Evolutionary conservation across 768 basidiomycete genomes (phyloP), one percentile per base, ranked within the genome.

Genomic region (Obba rivulosa): DNA sequence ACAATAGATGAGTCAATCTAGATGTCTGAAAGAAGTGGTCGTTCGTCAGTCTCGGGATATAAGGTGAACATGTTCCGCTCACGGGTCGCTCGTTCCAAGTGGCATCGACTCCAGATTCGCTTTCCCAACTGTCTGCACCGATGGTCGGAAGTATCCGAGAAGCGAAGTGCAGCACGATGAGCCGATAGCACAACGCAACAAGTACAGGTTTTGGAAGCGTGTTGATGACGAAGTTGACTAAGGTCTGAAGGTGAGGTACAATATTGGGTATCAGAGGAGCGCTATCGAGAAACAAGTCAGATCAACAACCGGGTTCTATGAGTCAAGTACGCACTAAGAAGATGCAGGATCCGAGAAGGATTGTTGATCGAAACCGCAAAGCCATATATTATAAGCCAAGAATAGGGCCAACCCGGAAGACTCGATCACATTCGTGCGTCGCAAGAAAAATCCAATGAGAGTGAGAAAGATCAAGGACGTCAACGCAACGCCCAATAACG

Each of bases 371-470:
- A 87, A 84, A 16, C 87, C 87, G 60, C 89, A 91, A 28, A 92
- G 73, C 92, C 92, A 93, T 28, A 93, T 78, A 54, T 91, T 91
- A 65, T 90, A 92, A 5, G 91, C 89, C 36, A 96, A 78, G 64
- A 94, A 91, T 22, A 94, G 72, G 3, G 90, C 85, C 22, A 97
- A 79, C 41, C 88, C 81, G 2, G 87, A 84, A 3, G 92, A 92
- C 65, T 97, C 94, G 47, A 96, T 85, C 42, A 95, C 87, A 59
- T 95, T 95, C 36, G 93, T 95, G 44, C 90, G 77, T 46, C 91
- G 80, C 53, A 93, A 66, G 8, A 81, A 81, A 65, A 97, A 94
- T 5, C 94, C 94, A 54, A 97, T 95, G 56, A 88, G 74, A 1
- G 92, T 92, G 36, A 96, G 74, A 69, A 96, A 97, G 24, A 95